Percentiles rank a stretch among this genome's conserved stretches.
Conservation (phyloP, 345 rosid species). For the Isatis tinctoria region DNA sequence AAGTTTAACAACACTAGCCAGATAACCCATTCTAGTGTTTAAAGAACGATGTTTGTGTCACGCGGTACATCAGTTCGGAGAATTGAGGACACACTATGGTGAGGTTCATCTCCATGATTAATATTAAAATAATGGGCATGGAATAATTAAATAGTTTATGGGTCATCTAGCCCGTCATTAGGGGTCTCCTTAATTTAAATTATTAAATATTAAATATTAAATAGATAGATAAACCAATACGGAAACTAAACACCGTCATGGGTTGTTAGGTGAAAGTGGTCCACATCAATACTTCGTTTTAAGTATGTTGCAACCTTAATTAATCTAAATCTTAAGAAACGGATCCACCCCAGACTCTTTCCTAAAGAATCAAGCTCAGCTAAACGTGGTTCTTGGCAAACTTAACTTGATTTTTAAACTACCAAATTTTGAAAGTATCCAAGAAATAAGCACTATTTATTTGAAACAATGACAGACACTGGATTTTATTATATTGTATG, state of each 20-base stretch:
- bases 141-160: neutral
- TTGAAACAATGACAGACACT: no score
- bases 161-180: neutral
- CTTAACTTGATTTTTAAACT: neutral
- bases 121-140: no score
- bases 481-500: no score
- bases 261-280: slow-evolving; percentile 8
- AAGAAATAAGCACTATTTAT: neutral
- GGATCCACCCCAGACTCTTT: slow-evolving; percentile 6
- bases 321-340: neutral
- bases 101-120: neutral
- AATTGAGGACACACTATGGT: neutral
- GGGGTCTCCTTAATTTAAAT: neutral
- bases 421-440: neutral
- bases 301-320: neutral
- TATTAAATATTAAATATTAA: neutral
- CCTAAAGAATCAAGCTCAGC: neutral
- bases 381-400: neutral
- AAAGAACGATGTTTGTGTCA: neutral
- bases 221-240: slow-evolving; percentile 11
- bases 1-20: no score
- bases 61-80: neutral
- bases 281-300: slow-evolving; percentile 1
- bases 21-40: neutral
- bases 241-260: neutral